These are phyloP conservation scores for Mentha longifolia DNA, from an alignment of 257 asterid genomes.

Conservation along the genomic window DNA sequence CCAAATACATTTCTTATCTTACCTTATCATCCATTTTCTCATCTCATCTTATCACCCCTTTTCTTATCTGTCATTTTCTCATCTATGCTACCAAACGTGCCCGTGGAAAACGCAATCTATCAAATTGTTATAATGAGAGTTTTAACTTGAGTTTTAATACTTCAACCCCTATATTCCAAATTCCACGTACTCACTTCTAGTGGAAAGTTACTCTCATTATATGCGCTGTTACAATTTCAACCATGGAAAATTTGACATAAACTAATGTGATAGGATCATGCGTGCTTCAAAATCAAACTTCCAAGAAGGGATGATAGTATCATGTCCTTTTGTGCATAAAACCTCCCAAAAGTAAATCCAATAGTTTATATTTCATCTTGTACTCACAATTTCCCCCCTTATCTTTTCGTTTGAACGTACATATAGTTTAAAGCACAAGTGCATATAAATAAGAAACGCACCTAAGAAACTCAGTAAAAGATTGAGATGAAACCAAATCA, in stretches of 20 bases:
- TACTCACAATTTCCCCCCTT: neutral
- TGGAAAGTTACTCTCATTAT: neutral
- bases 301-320: neutral
- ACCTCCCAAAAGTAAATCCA: neutral
- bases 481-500: too few species aligned
- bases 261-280: neutral
- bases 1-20: too few species aligned
- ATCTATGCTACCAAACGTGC: too few species aligned
- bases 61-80: too few species aligned
- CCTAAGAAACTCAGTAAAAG: too few species aligned
- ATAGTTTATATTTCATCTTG: neutral
- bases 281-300: neutral
- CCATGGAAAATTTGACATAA: slow-evolving; percentile 1
- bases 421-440: too few species aligned
- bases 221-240: neutral
- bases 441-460: neutral
- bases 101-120: too few species aligned
- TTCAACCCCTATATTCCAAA: neutral
- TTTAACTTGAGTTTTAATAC: too few species aligned
- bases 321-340: neutral
- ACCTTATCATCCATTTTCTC: too few species aligned
- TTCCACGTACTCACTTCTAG: neutral
- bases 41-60: too few species aligned
- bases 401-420: neutral
- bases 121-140: too few species aligned